Evolutionary conservation across 2,329 filamentous ascomycete species (phyloP), one percentile per base, ranked within the genome.

Genomic region (Hypomyces rosellus): DNA sequence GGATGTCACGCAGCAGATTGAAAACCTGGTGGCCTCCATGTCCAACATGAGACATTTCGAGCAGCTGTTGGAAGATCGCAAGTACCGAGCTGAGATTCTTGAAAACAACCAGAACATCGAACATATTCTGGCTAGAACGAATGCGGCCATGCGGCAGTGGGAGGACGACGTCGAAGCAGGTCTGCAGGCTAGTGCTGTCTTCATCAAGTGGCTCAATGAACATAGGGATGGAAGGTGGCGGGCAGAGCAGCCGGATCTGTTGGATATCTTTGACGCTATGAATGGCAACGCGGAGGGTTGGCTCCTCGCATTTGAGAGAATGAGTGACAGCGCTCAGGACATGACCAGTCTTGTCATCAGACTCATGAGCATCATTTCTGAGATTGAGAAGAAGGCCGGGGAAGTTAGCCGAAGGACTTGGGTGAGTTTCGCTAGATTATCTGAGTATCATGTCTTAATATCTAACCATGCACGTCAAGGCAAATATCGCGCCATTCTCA

Each of bases 51-150:
- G 81, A 18, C 82, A 89, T 6, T 96, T 97, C 61, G 88, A 95
- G 65, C 80, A 82, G 54, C 93, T 97, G 80, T 75, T 97, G 45
- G 85, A 90, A 63, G 89, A 96, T 62, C 83, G 86, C 54, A 77
- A 78, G 47, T 97, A 96, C 65, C 84, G 92, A 14, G 73, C 82
- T 15, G 85, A 92, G 59, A 88, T 97, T 47, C 76, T 96, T 36
- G 83, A 85, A 45, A 89, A 91, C 48, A 96, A 96, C 62, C 85
- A 93, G 61, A 88, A 86, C 65, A 95, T 97, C 55, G 90, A 96
- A 62, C 86, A 90, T 66, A 89, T 96, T 50, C 79, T 95, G 43
- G 80, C 82, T n/a, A 79, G 89, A 55, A 96, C 92, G 30, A 84
- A 84, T 13, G 74, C 77, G 18, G 80, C 86, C 16, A 83, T 96